Percentiles rank a stretch among this genome's conserved stretches.
Conservation (phyloP, 225 moss, liverwort and hornwort species). For the Takakia lepidozioides region DNA sequence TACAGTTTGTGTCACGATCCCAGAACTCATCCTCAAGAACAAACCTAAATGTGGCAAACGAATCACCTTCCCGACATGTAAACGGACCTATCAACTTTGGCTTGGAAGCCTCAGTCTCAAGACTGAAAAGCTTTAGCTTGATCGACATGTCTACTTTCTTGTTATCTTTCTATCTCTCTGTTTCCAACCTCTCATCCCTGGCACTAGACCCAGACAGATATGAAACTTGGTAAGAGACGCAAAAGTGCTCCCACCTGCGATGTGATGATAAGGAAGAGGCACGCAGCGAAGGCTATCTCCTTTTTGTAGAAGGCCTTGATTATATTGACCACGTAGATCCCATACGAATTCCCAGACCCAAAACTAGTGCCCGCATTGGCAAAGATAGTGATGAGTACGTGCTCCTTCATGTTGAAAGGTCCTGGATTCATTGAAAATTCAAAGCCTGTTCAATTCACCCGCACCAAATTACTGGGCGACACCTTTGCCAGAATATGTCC, state of each 20-base stretch:
- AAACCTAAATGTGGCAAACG: neutral
- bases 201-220: no score
- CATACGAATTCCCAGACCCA: constrained; percentile 24
- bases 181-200: no score
- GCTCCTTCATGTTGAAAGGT: constrained; percentile 38
- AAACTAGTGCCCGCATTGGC: constrained; percentile 30
- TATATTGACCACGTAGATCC: constrained; percentile 14
- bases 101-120: neutral
- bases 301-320: constrained; percentile 37
- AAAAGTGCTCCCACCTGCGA: no score
- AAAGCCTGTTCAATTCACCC: no score
- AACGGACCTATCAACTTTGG: neutral
- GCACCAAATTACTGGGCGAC: constrained; percentile 34
- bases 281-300: constrained; percentile 19
- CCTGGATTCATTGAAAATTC: constrained; percentile 23
- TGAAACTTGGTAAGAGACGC: no score
- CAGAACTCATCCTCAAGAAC: neutral
- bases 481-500: constrained; percentile 48
- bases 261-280: constrained; percentile 24
- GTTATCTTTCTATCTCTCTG: no score
- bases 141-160: no score
- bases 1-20: no score
- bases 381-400: constrained; percentile 34
- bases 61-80: constrained; percentile 1
- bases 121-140: no score